Base-by-base conservation (phyloP, 2,329 filamentous ascomycete genomes). In the Colletotrichum theobromicola region DNA sequence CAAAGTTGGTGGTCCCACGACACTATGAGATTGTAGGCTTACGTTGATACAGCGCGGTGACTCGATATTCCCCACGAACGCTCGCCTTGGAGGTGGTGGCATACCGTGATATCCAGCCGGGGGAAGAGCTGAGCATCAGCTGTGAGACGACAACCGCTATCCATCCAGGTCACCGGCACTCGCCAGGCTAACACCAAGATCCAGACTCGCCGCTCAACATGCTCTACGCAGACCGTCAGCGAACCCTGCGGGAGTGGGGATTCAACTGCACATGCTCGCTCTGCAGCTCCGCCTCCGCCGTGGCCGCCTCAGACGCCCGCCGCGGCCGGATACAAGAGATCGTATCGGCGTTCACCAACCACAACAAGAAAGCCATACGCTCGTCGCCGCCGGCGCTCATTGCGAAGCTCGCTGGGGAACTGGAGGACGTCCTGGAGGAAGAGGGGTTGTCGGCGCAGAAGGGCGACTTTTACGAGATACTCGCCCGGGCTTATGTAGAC, bases 71-170 rank as follows among this genome's bases (percentile, higher is more conserved):
- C 4, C 77, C 77, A 9, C 78, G 77, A 9, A 81, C 80, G 1
- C 58, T 84, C 18, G 77, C 79, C 4, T 79, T 83, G 77, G 81
- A 83, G 24, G 79, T 83, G 4, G 76, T 82, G 2, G 82, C 83
- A 2, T 83, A 83, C 53, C 77, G 79, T 2, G 82, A 84, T 35
- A 83, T 84, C 10, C 58, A 80, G 53, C 78, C 81, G 0, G 81
- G 80, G 9, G 82, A 84, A 50, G 83, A 84, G 64, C 78, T 85
- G 21, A 83, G 79, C 30, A 82, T 84, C 64, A 84, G 82, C 77
- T 85, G 83, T 82, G 75, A 67, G 80, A 70, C 7, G 13, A 9
- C 30, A 46, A 2, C 18, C 5, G n/a, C 28, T 28, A 21, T 21
- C 24, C 37, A 32, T 5, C 8, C 10, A 26, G 28, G 70, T 46